phyloP scores from a whole-genome alignment of 768 basidiomycete genomes.

The Lactifluus rugatus region DNA sequence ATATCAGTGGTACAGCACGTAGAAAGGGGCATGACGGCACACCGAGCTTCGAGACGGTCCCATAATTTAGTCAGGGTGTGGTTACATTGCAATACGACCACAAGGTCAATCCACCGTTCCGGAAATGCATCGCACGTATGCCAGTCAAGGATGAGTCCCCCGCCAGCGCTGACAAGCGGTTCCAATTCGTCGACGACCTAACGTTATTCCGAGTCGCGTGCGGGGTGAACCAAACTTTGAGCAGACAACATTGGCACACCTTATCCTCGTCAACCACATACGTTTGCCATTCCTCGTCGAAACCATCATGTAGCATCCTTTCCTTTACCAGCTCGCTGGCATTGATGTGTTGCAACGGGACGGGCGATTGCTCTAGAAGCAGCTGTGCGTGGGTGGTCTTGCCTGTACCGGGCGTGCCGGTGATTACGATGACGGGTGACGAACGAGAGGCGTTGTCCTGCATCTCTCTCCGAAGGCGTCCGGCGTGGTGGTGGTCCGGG shows the following conservation, averaged over 20 bases:
- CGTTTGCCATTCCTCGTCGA: conserved; percentile 90
- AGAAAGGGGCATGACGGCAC: conserved; percentile 17
- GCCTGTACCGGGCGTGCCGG: conserved; percentile 91
- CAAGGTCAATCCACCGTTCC: conserved; percentile 93
- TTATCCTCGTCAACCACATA: conserved; percentile 96
- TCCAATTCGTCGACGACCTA: conserved; percentile 88
- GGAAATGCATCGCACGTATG: conserved; percentile 91
- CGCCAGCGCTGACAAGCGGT: conserved; percentile 54
- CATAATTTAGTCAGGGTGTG: conserved; percentile 82
- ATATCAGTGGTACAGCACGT: background rate
- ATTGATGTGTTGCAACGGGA: conserved; percentile 74
- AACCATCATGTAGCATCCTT: conserved; percentile 69
- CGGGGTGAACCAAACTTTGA: background rate
- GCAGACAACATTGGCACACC: conserved; percentile 33
- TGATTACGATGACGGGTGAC: conserved; percentile 70
- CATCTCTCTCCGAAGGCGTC: background rate
- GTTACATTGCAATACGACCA: conserved; percentile 84
- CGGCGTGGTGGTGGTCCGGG: background rate
- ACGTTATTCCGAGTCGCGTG: background rate
- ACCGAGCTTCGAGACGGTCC: conserved; percentile 89
- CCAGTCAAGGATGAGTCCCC: conserved; percentile 80
- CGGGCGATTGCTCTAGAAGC: conserved; percentile 60
- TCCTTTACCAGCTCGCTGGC: conserved; percentile 87
- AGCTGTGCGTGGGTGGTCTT: conserved; percentile 89
- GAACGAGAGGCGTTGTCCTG: conserved; percentile 18